A percentile compares a stretch with the other conserved stretches of the same genome.
These are phyloP conservation scores for Leavenworthia alabamica DNA, from an alignment of 345 rosid genomes.

Conservation along the genomic window DNA sequence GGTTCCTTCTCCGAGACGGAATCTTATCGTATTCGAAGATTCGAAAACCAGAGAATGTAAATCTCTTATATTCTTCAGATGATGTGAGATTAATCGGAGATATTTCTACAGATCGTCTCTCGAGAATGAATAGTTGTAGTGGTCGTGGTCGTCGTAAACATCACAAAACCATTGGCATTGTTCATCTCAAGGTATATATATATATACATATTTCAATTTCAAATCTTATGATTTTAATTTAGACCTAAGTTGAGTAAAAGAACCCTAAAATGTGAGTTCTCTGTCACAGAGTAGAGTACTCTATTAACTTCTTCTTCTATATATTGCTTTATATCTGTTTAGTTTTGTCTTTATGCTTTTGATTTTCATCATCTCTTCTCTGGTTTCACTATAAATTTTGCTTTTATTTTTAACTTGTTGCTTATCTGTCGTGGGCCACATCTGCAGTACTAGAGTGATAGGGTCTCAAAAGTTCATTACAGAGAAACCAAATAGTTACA, in stretches of 20 bases:
- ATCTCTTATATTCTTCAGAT: slow-evolving; percentile 38
- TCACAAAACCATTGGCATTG: slow-evolving; percentile 69
- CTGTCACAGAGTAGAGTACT: slow-evolving; percentile 2
- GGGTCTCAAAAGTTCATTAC: background rate
- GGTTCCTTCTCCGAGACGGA: slow-evolving; percentile 78
- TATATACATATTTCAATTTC: background rate
- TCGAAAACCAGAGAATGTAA: slow-evolving; percentile 59
- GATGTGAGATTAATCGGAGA: slow-evolving; percentile 86
- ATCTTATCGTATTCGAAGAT: slow-evolving; percentile 76
- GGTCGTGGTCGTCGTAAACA: slow-evolving; percentile 46
- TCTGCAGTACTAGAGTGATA: slow-evolving; percentile 4
- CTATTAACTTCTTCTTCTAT: background rate
- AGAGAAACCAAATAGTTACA: slow-evolving; percentile 13
- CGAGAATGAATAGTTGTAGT: slow-evolving; percentile 50
- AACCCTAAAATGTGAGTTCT: background rate
- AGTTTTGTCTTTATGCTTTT: slow-evolving; percentile 11
- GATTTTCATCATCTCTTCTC: slow-evolving; percentile 16
- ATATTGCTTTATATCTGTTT: slow-evolving; percentile 1
- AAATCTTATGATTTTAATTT: no score
- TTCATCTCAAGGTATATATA: slow-evolving; percentile 64
- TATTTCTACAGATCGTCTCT: slow-evolving; percentile 45
- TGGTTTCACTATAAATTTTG: slow-evolving; percentile 26
- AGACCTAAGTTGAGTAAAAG: background rate
- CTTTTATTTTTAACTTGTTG: slow-evolving; percentile 44
- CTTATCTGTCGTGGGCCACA: slow-evolving; percentile 88